Base-by-base conservation (phyloP, 2,329 filamentous ascomycete genomes). In the Penicillium sp. region DNA sequence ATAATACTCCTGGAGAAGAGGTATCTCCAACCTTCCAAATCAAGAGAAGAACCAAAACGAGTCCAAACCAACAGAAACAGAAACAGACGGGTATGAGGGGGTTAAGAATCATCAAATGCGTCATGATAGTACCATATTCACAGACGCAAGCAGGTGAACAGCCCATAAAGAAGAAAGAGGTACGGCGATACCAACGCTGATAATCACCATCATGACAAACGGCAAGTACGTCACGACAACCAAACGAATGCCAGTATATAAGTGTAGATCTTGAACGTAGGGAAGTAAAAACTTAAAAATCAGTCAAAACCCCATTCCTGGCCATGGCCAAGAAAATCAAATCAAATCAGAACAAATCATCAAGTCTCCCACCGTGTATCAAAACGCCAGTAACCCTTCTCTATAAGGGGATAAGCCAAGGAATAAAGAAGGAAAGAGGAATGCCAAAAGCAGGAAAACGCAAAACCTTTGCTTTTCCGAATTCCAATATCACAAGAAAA, bases 301-400 rank as follows among this genome's bases (percentile, higher is more conserved):
- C 33, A n/a, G n/a, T 26, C 6, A 47, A 50, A 50, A 58, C 9
- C 53, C 50, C 17, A 40, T 30, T 49, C 33, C 44, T 47, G 19
- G 53, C 44, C 56, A 12, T n/a, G 37, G 45, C 40, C n/a, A 51
- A 28, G 30, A 61, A 58, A 47, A 37, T 35, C 49, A 45, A n/a
- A n/a, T n/a, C 28, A 28, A 47, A 49, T 28, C 28, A 51, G 50
- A 47, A 44, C 42, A 42, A 44, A 42, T 30, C 42, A 35, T 54
- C 51, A 26, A 38, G 22, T 62, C 51, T 66, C 59, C 64, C 56
- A 64, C 45, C 62, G 53, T 70, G 53, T 70, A 70, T 61, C 56
- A 61, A 59, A 73, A 73, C 72, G 72, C 72, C 72, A 61, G 61
- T 60, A 56, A 24, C 62, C 37, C 22, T 42, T 55, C 53, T 72